Base-by-base conservation (phyloP, 2,329 filamentous ascomycete species). In the Aspergillus japonicus region DNA sequence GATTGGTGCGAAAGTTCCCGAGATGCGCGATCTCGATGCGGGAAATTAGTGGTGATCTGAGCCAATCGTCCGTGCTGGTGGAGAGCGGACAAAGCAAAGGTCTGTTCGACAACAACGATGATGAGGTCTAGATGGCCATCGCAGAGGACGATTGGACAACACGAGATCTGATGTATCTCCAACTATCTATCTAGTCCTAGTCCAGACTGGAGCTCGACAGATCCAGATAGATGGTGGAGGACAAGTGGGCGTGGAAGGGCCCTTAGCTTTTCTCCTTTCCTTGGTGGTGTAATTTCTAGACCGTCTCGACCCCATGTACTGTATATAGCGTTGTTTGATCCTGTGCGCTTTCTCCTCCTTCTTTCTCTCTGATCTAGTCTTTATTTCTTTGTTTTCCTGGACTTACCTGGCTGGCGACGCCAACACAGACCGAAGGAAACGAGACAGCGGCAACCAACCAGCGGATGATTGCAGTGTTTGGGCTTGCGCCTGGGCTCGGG, bases 391-490 rank as follows among this genome's bases (percentile, higher is more conserved):
- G 16, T 52, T 24, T 57, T 44, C 29, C 19, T 48, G 6, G 14
- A 50, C 23, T 29, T 31, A 12, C 48, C 26, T 29, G 21, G 12
- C 48, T 31, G 14, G 21, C 24, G 11, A 50, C 12, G 16, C 24
- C 53, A 31, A 19, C 29, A 21, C 19, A 47, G 29, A 47, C 19
- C 19, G 24, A 35, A 31, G 47, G 10, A 26, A 47, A 54, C 33
- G 47, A 55, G 24, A 55, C 42, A 55, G 42, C 53, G 47, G 29
- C 53, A 55, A 50, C 48, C 48, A 50, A 35, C 44, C 53, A 54
- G 58, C 47, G 58, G 64, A 58, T 62, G 54, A 56, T 55, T 29
- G 62, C 59, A 48, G 55, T 47, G 59, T 65, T 62, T 60, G 61
- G 61, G 62, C 50, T 60, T 56, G 56, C 48, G 62, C 61, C 53